These are phyloP conservation scores for Graphium sp. DNA, from an alignment of 2,329 filamentous ascomycete genomes.

Conservation along the genomic window DNA sequence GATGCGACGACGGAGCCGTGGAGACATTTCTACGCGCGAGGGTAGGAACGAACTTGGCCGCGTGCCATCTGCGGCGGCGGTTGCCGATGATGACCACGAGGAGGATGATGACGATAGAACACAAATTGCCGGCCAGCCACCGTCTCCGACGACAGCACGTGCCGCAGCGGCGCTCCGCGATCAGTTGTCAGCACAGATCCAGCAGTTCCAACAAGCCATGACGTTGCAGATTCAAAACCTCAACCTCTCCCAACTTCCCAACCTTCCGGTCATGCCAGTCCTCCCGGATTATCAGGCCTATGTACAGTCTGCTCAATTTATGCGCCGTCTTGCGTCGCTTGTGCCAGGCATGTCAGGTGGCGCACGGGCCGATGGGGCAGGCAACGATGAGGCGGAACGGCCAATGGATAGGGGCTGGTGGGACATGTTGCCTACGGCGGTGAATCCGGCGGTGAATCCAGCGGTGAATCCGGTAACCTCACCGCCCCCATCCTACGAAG, in stretches of 20 bases:
- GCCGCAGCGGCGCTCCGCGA: slow-evolving; percentile 48
- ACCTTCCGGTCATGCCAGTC: slow-evolving; percentile 41
- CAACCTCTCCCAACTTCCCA: slow-evolving; percentile 30
- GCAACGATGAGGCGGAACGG: slow-evolving; percentile 11
- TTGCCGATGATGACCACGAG: no score
- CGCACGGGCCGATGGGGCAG: slow-evolving; percentile 29
- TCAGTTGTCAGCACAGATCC: slow-evolving; percentile 55
- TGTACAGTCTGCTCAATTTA: slow-evolving; percentile 39
- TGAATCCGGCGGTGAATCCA: no score
- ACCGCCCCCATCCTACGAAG: slow-evolving; percentile 61
- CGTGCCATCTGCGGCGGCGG: no score
- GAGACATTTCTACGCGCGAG: slow-evolving; percentile 9
- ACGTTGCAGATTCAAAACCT: slow-evolving; percentile 46
- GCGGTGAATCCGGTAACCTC: no score
- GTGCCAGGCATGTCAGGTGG: slow-evolving; percentile 44
- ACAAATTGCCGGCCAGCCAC: slow-evolving; percentile 23
- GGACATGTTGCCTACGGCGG: slow-evolving; percentile 42
- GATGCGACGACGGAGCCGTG: slow-evolving; percentile 15
- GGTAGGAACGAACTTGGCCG: no score
- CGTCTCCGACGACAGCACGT: slow-evolving; percentile 45
- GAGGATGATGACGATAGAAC: slow-evolving; percentile 8
- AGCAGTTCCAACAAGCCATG: slow-evolving; percentile 60
- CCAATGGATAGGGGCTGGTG: slow-evolving; percentile 44
- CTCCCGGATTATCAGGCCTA: slow-evolving; percentile 60
- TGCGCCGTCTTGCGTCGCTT: slow-evolving; percentile 55